phyloP scores from a whole-genome alignment of 23 red algal species.

The Gracilaria domingensis region DNA sequence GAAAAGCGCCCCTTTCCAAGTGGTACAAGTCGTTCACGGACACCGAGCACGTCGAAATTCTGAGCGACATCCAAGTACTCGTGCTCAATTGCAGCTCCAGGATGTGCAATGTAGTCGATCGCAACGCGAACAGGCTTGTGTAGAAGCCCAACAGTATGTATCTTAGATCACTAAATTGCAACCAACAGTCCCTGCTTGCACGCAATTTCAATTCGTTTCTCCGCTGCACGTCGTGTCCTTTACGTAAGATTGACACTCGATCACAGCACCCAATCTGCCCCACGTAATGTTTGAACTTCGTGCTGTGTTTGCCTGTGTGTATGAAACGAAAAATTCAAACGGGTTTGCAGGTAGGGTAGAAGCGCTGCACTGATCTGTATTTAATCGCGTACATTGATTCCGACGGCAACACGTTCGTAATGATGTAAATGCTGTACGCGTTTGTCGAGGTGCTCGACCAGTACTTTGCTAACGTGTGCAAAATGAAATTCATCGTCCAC shows the following conservation, averaged over 20 bases:
- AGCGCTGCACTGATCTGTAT: constrained; percentile 91
- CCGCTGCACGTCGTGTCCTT: too few species aligned
- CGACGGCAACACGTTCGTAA: constrained; percentile 86
- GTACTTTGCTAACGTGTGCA: constrained; percentile 97
- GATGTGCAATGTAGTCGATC: constrained; percentile 96
- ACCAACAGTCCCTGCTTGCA: too few species aligned
- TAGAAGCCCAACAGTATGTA: too few species aligned
- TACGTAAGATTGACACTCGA: too few species aligned
- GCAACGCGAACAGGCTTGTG: constrained; percentile 68
- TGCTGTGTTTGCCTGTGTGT: too few species aligned
- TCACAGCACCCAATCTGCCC: too few species aligned
- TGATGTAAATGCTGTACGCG: constrained; percentile 87
- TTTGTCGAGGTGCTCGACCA: constrained; percentile 95
- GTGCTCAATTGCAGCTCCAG: constrained; percentile 76
- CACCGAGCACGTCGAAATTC: constrained; percentile 52
- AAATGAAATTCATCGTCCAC: constrained; percentile 98
- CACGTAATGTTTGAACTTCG: too few species aligned
- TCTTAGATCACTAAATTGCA: too few species aligned
- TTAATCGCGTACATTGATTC: constrained; percentile 78
- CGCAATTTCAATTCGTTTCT: too few species aligned
- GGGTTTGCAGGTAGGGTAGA: too few species aligned
- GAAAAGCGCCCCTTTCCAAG: constrained; percentile 91
- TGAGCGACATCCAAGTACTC: constrained; percentile 78
- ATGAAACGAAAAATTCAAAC: too few species aligned
- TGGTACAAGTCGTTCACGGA: constrained; percentile 94